These are phyloP conservation scores for Hanseniaspora singularis DNA, from an alignment of 805 yeast genomes.

Conservation along the genomic window DNA sequence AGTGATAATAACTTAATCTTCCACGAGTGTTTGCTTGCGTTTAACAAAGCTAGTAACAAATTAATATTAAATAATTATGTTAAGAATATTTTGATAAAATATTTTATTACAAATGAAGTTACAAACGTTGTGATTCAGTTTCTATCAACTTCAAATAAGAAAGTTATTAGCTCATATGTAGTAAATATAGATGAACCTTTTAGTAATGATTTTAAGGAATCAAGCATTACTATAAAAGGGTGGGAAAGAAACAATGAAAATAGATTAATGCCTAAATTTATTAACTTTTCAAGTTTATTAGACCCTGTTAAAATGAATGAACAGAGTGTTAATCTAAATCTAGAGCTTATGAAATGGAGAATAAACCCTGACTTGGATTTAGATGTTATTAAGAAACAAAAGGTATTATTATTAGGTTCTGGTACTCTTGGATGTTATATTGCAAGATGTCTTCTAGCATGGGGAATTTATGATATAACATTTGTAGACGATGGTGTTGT, in stretches of 20 bases:
- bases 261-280: slow-evolving; percentile 66
- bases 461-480: slow-evolving; percentile 84
- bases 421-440: slow-evolving; percentile 95
- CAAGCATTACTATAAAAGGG: slow-evolving; percentile 46
- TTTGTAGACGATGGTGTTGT: slow-evolving; percentile 84
- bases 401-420: slow-evolving; percentile 76
- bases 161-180: too few relatives aligned
- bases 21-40: neutral
- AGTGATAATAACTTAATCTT: neutral
- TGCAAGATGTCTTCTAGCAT: slow-evolving; percentile 71
- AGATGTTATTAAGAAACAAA: slow-evolving; percentile 46
- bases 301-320: slow-evolving; percentile 74
- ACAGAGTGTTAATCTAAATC: slow-evolving; percentile 83
- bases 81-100: slow-evolving; percentile 32
- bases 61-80: neutral
- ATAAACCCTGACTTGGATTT: slow-evolving; percentile 72
- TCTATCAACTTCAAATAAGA: too few relatives aligned
- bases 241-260: slow-evolving; percentile 80
- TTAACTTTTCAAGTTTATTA: slow-evolving; percentile 69
- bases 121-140: neutral
- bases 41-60: neutral
- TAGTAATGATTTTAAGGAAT: neutral
- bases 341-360: slow-evolving; percentile 94
- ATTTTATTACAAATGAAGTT: neutral
- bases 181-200: neutral